Percentiles rank a stretch among this genome's conserved stretches.
These are phyloP conservation scores for Sungouiella blattae DNA, from an alignment of 805 yeast species.

Conservation along the genomic window DNA sequence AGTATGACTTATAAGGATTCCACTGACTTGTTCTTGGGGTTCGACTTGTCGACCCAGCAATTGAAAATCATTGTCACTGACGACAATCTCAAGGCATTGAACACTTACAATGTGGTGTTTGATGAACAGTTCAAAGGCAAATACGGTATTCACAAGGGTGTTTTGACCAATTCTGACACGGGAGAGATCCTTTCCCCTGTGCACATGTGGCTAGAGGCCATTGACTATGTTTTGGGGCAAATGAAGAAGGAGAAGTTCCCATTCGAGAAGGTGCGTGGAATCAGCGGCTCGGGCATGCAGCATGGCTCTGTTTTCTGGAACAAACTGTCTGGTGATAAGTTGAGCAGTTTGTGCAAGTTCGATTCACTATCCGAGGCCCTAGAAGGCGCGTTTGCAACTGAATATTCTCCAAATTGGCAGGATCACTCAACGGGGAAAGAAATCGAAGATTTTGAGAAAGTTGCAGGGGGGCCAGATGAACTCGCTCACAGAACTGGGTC, in stretches of 20 bases:
- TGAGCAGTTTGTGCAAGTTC: slow-evolving; percentile 33
- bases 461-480: slow-evolving; percentile 54
- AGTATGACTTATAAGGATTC: slow-evolving; percentile 18
- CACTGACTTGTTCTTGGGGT: slow-evolving; percentile 54
- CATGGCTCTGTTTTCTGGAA: slow-evolving; percentile 90
- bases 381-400: slow-evolving; percentile 52
- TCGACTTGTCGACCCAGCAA: slow-evolving; percentile 89
- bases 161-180: slow-evolving; percentile 46
- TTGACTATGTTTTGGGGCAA: slow-evolving; percentile 57
- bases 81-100: slow-evolving; percentile 47
- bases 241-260: slow-evolving; percentile 54
- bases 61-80: slow-evolving; percentile 69
- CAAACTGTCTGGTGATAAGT: slow-evolving; percentile 35
- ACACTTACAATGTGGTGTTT: slow-evolving; percentile 66
- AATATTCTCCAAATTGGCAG: slow-evolving; percentile 88
- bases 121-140: slow-evolving; percentile 55
- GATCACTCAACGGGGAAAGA: slow-evolving; percentile 83
- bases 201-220: slow-evolving; percentile 84
- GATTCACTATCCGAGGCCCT: slow-evolving; percentile 46
- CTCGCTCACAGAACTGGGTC: slow-evolving; percentile 78
- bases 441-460: slow-evolving; percentile 54
- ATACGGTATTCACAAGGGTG: slow-evolving; percentile 75
- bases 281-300: slow-evolving; percentile 88
- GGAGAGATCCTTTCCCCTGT: slow-evolving; percentile 78
- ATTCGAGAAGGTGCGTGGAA: slow-evolving; percentile 55